phyloP scores from a whole-genome alignment of 176 grass and related monocot species.

The Triticum timopheevii region DNA sequence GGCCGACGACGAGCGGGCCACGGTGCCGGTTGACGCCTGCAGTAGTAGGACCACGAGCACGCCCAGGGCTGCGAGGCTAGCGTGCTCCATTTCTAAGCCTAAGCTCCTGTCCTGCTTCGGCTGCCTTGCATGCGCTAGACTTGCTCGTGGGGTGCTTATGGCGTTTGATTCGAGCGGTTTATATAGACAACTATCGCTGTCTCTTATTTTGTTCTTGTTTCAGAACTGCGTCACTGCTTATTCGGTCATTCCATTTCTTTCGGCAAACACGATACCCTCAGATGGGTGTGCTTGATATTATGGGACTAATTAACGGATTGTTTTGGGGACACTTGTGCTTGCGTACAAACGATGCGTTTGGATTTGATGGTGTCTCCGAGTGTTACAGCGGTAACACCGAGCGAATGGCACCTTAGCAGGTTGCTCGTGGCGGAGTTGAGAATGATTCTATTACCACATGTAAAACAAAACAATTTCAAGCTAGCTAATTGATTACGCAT shows the following conservation, averaged over 20 bases:
- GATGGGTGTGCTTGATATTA: background rate
- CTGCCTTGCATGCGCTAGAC: background rate
- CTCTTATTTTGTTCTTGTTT: background rate
- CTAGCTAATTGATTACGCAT: no score
- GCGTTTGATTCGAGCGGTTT: background rate
- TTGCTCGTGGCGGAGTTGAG: no score
- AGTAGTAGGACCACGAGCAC: background rate
- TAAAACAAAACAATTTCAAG: no score
- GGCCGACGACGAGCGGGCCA: conserved; percentile 21
- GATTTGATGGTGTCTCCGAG: no score
- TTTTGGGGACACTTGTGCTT: background rate
- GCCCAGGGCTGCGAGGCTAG: background rate
- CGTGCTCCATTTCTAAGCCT: background rate
- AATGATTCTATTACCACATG: no score
- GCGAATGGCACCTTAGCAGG: no score
- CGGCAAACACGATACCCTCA: background rate
- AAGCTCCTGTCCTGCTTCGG: background rate
- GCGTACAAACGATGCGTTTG: no score
- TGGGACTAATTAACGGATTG: background rate
- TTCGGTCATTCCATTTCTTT: background rate
- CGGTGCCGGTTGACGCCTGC: background rate
- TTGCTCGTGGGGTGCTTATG: background rate
- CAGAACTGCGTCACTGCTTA: background rate
- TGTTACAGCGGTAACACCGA: no score
- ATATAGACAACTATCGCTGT: background rate